Conservation (phyloP, 1,284 basidiomycete genomes). For the Ustilago sp. region DNA sequence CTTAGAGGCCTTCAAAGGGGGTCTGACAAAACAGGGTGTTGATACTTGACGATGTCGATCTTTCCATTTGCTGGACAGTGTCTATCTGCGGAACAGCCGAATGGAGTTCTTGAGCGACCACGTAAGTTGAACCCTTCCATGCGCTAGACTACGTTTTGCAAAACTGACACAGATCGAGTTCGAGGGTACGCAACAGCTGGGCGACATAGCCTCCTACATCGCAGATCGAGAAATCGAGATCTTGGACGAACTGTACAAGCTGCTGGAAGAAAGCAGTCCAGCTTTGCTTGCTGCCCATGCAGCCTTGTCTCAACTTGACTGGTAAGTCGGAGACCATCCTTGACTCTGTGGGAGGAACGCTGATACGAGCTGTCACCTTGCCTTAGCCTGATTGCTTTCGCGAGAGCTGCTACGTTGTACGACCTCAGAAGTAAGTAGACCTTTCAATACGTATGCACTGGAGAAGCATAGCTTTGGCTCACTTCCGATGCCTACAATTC, state of each 20-base stretch:
- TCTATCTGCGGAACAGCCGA: constrained; percentile 43
- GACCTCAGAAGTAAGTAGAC: constrained; percentile 27
- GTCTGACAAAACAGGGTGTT: not conserved
- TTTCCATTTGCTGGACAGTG: constrained; percentile 9
- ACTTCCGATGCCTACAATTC: not conserved
- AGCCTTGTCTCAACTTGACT: constrained; percentile 42
- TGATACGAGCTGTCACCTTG: not conserved
- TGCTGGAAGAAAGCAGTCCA: constrained; percentile 25
- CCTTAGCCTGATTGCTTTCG: constrained; percentile 38
- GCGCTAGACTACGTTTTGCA: not conserved
- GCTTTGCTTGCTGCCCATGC: constrained; percentile 18
- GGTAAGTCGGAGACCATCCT: constrained; percentile 13
- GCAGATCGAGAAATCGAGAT: constrained; percentile 51
- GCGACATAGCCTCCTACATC: constrained; percentile 46
- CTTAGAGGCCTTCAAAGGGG: too few relatives aligned
- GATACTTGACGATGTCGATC: not conserved
- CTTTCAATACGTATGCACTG: not conserved
- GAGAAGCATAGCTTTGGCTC: not conserved
- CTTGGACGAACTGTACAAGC: constrained; percentile 25
- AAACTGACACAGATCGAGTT: not conserved
- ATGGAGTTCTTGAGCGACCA: constrained; percentile 33
- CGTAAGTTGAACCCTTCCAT: constrained; percentile 12
- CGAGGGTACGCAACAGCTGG: constrained; percentile 20
- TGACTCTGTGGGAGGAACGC: not conserved
- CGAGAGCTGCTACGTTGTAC: constrained; percentile 36